A percentile compares a stretch with the other conserved stretches of the same genome.
These are phyloP conservation scores for Meyerozyma smithsonii DNA, from an alignment of 1,139 yeast species.

Conservation along the genomic window DNA sequence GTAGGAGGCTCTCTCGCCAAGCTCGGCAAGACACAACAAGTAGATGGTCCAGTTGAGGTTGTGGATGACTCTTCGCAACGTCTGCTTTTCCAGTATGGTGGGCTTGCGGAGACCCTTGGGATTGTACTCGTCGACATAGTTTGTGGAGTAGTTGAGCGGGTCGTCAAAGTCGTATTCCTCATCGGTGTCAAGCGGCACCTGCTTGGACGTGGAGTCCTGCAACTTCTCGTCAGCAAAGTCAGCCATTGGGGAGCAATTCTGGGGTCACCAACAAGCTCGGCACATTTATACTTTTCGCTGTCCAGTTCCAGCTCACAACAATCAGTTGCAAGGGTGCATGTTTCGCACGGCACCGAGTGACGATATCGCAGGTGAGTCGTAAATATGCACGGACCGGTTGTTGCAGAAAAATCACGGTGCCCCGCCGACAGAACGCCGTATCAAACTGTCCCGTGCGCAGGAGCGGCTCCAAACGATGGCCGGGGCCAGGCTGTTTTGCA, in stretches of 20 bases:
- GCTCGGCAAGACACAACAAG: slow-evolving; percentile 18
- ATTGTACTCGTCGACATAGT: slow-evolving; percentile 16
- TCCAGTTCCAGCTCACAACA: no score
- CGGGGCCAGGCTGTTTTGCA: not conserved
- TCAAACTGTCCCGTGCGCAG: not conserved
- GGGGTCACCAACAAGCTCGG: no score
- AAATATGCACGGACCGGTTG: not conserved
- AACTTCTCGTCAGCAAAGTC: not conserved
- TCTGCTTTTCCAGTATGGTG: slow-evolving; percentile 12
- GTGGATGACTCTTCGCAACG: slow-evolving; percentile 17
- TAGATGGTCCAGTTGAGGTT: slow-evolving; percentile 14
- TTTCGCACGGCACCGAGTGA: not conserved
- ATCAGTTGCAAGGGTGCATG: no score
- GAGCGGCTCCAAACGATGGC: no score
- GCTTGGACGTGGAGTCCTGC: not conserved
- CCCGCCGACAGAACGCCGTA: not conserved
- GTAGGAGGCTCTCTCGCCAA: slow-evolving; percentile 22
- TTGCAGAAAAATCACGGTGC: not conserved
- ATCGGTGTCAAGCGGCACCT: not conserved
- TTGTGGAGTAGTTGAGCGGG: slow-evolving; percentile 16
- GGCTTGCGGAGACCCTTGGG: slow-evolving; percentile 19
- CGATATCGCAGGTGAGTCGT: not conserved
- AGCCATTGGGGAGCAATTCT: no score
- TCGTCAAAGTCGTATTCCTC: slow-evolving; percentile 9
- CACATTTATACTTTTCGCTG: no score